Conservation (phyloP, 371 early-diverging fungal genomes). For the Lichtheimia corymbifera region DNA sequence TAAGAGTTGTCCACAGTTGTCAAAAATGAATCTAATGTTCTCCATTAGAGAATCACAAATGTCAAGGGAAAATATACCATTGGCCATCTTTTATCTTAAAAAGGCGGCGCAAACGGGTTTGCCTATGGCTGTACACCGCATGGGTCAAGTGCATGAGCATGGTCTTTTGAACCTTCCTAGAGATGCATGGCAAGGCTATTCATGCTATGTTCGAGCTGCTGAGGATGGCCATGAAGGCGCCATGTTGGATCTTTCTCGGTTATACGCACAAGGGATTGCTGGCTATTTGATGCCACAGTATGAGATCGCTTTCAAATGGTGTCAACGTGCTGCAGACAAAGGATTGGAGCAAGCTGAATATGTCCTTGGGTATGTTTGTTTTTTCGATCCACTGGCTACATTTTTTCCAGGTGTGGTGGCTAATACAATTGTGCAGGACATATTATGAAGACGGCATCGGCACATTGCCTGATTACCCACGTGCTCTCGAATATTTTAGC, state of each 20-base stretch:
- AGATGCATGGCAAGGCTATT: constrained; percentile 13
- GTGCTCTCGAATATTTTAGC: constrained; percentile 33
- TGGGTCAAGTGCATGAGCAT: constrained; percentile 20
- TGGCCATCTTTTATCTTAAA: constrained; percentile 19
- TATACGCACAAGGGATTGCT: constrained; percentile 21
- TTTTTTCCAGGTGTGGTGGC: too few species aligned
- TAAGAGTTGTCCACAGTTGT: neutral
- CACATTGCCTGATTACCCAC: constrained; percentile 23
- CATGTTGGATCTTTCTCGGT: constrained; percentile 20
- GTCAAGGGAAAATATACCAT: constrained; percentile 8
- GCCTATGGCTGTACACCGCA: constrained; percentile 18
- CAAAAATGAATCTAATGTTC: neutral
- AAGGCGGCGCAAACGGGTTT: constrained; percentile 17
- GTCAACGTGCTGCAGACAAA: constrained; percentile 24
- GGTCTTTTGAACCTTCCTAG: constrained; percentile 17
- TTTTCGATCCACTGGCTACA: too few species aligned
- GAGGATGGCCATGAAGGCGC: constrained; percentile 21
- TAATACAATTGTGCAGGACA: constrained; percentile 14
- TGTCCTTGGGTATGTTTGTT: constrained; percentile 17
- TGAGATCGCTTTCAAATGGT: constrained; percentile 27
- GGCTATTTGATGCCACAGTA: constrained; percentile 15
- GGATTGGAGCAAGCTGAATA: constrained; percentile 27
- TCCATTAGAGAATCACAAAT: constrained; percentile 9
- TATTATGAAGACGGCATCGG: constrained; percentile 46
- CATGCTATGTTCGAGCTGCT: constrained; percentile 20